Evolutionary conservation across 78 protist species (phyloP).

Genomic region (Isochrysis galbana): DNA sequence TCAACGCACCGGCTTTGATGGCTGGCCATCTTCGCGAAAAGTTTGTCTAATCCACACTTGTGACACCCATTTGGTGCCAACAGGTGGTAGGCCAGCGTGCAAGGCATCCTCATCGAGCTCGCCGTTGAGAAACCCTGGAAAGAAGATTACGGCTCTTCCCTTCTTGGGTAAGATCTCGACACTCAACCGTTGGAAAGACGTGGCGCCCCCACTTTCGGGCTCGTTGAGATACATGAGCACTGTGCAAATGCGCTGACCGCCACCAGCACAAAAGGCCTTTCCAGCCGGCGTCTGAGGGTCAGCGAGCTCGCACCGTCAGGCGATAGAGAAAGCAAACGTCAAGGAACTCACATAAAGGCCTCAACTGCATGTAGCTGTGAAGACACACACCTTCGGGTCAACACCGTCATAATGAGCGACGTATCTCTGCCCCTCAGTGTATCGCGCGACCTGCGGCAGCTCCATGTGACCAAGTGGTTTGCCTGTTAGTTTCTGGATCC

Average conservation of each 20-base stretch:
- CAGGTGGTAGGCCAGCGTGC: not conserved
- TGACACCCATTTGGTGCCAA: not conserved
- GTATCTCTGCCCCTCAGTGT: slow-evolving; percentile 17
- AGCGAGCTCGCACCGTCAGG: too few relatives aligned
- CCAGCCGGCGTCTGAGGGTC: not conserved
- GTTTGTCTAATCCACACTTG: not conserved
- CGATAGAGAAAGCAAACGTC: too few relatives aligned
- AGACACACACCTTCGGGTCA: not conserved
- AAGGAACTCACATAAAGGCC: too few relatives aligned
- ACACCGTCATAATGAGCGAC: slow-evolving; percentile 18
- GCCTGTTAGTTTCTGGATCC: not conserved
- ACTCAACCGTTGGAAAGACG: not conserved
- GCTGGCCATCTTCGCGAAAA: not conserved
- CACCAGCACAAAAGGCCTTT: not conserved
- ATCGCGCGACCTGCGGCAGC: slow-evolving; percentile 35
- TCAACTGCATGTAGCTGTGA: too few relatives aligned
- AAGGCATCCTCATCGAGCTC: not conserved
- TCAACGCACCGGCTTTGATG: not conserved
- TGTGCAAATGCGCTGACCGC: slow-evolving; percentile 14
- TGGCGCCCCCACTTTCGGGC: not conserved
- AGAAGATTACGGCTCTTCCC: not conserved
- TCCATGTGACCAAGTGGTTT: slow-evolving; percentile 10
- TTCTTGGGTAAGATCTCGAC: not conserved
- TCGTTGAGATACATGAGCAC: slow-evolving; percentile 20
- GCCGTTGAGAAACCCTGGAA: not conserved